Evolutionary conservation across 2,329 filamentous ascomycete species (phyloP).

Genomic region (Scedosporium boydii): DNA sequence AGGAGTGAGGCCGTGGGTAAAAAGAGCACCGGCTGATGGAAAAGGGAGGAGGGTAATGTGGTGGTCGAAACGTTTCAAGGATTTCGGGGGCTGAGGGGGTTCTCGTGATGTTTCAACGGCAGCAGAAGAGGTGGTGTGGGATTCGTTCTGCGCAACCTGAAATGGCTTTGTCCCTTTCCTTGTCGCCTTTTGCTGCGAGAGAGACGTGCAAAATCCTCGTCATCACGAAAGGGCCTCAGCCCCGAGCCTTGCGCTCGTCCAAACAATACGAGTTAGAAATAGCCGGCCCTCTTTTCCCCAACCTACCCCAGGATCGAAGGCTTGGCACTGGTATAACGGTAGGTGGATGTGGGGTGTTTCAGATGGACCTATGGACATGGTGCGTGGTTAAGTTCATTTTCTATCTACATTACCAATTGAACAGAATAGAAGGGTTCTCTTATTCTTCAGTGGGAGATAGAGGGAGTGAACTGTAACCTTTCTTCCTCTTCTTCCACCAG

Average conservation of each 20-base stretch:
- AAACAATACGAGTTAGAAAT: neutral
- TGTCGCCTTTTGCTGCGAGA: neutral
- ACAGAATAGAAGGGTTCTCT: neutral
- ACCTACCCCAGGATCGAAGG: neutral
- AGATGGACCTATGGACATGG: neutral
- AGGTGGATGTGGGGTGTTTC: neutral
- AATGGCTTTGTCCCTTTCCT: neutral
- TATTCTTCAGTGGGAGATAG: neutral
- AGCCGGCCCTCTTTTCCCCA: neutral
- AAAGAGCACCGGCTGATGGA: neutral
- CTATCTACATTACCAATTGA: neutral
- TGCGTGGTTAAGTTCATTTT: neutral
- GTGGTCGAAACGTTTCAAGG: neutral
- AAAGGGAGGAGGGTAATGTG: neutral
- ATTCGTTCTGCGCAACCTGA: neutral
- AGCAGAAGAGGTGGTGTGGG: neutral
- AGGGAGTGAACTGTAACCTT: neutral
- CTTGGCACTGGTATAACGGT: neutral
- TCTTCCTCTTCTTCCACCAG: neutral
- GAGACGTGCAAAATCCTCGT: neutral
- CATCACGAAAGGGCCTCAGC: neutral
- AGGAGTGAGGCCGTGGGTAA: too few species aligned
- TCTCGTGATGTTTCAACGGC: constrained; percentile 1
- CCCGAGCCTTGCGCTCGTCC: neutral
- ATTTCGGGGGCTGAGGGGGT: neutral